Evolutionary conservation across 257 asterid species (phyloP), one percentile per base, ranked within the genome.

Genomic region (Solanum sparsipilum): DNA sequence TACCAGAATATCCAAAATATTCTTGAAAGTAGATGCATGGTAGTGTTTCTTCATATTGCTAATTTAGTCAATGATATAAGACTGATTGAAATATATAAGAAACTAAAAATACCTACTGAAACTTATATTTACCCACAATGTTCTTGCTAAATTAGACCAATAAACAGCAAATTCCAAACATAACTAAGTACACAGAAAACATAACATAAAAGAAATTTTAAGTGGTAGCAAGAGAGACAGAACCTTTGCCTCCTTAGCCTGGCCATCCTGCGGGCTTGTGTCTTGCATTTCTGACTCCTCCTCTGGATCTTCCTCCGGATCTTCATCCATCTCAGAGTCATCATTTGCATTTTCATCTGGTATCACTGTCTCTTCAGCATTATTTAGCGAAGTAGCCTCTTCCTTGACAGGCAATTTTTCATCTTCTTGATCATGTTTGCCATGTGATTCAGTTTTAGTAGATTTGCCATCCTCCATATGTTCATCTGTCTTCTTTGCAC

Each of bases 241-340:
- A 82, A 82, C 86, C 86, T 93, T 92, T 90, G 89, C 96, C 95
- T 91, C 93, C 84, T 92, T 88, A 41, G 93, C 82, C 13, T 91
- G 68, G 83, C 92, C 92, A 32, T 84, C 88, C 90, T 84, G 91
- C 23, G 88, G 90, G 89, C 52, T 87, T 13, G 89, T 91, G 60
- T 95, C 97, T 27, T 87, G 88, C 94, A 91, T 92, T 89, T 93
- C 96, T 89, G 90, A 92, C 31, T 90, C 93, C 78, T 90, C 98
- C 83, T 91, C 96, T 0, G 93, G 94, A n/a, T 94, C 95, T 83
- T 95, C 97, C 76, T 92, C 97, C 0, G 88, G 88, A 88, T 88
- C 92, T 75, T 87, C 92, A 86, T 87, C 92, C 75, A 88, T 90
- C 29, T 90, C 93, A 10, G 83, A 87, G 71, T 90, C 92, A 90